Evolutionary conservation across 129 eudicot genomes (phyloP), one percentile per base, ranked within the genome.

Genomic region (Chrysanthemum lavandulifolium): DNA sequence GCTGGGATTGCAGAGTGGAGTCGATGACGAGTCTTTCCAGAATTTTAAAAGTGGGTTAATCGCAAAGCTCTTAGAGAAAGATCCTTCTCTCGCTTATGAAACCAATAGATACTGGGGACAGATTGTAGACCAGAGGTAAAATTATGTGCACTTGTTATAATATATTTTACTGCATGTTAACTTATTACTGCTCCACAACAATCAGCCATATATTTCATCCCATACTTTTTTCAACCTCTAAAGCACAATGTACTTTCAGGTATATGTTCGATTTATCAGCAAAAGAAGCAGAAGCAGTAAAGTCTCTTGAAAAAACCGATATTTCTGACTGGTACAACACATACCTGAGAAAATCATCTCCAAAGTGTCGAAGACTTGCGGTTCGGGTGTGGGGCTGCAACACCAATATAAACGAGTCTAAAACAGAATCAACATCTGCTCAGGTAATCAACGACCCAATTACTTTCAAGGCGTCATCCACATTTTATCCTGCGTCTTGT

Each of bases 361-460:
- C 84, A 3, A 88, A 80, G 81, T 86, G 97, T 51, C 82, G 97
- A 72, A 91, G 97, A 79, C 87, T 91, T 76, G 88, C 88, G 0
- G 74, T 88, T 62, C 83, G 94, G 2, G 82, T 90, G 13, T 93
- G 98, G 98, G 98, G 98, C 36, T 93, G 96, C 84, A 84, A 93
- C 63, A 84, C 96, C 15, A 80, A 89, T 63, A 68, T 61, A 79
- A 82, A 74, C 47, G 86, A 80, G 19, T 68, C 76, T 1, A 82
- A 84, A 61, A 15, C 73, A 70, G 76, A 62, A 14, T 61, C 63
- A 21, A 51, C 74, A 21, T 62, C 91, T 49, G 69, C 58, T 43
- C 80, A 82, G 79, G 83, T 86, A 65, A 90, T 90, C 58, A 68
- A 76, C 23, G 95, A 93, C 81, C 88, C 82, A 13, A 68, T 70